phyloP scores from a whole-genome alignment of 345 rosid species.

The Microcos paniculata region DNA sequence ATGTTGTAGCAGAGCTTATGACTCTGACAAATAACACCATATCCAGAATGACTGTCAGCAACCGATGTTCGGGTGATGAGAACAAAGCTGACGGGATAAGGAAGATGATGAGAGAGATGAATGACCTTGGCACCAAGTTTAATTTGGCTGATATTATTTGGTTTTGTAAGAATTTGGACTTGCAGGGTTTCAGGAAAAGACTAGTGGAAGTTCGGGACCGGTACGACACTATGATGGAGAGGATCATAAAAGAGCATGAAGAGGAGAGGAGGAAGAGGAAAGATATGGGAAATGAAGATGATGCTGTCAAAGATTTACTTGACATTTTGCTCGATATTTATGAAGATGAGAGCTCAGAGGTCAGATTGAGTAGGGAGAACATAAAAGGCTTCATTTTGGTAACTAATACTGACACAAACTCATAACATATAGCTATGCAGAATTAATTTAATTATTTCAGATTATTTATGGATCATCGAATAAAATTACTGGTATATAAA shows the following conservation, averaged over 20 bases:
- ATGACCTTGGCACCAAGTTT: conserved; percentile 47
- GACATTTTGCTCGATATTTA: conserved; percentile 63
- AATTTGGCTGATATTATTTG: conserved; percentile 67
- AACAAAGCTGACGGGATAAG: conserved; percentile 47
- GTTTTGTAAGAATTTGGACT: conserved; percentile 60
- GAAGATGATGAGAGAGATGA: conserved; percentile 61
- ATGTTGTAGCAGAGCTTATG: conserved; percentile 55
- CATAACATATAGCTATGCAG: background rate
- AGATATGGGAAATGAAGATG: background rate
- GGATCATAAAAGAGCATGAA: conserved; percentile 59
- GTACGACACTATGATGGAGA: conserved; percentile 67
- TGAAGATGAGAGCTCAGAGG: conserved; percentile 64
- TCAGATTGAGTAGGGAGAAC: conserved; percentile 61
- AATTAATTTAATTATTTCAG: background rate
- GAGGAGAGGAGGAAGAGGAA: conserved; percentile 26
- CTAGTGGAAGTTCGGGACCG: conserved; percentile 51
- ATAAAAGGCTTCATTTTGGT: conserved; percentile 79
- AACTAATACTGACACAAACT: conserved; percentile 10
- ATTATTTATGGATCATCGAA: background rate
- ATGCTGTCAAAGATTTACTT: conserved; percentile 45
- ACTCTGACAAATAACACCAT: conserved; percentile 56
- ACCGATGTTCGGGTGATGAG: conserved; percentile 38
- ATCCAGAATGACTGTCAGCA: conserved; percentile 55
- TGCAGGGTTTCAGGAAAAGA: conserved; percentile 61
- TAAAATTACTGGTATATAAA: no score